Base-by-base conservation (phyloP, 2,329 filamentous ascomycete genomes). In the Diaporthe nobilis region DNA sequence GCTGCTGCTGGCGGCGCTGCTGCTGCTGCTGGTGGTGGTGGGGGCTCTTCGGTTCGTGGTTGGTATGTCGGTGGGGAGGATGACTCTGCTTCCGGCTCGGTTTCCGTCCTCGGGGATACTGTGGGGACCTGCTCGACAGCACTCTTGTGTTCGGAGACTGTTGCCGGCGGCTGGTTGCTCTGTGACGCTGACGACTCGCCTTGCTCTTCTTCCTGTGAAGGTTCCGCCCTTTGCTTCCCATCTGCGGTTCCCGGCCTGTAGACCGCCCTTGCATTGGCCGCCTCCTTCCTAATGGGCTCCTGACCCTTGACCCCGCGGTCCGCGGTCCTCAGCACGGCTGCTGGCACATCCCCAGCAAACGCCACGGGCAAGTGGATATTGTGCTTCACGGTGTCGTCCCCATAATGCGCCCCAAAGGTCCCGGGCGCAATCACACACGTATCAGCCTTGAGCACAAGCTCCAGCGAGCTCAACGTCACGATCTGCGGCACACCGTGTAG, bases 371-470 rank as follows among this genome's bases (percentile, higher is more conserved):
- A 1, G 4, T 34, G 8, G 37, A 73, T 20, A 13, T 44, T 7
- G 31, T 72, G 60, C n/a, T 70, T 72, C 1, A 72, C 28, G 7
- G 28, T 47, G 10, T 57, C 75, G 0, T 61, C 47, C 12, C 51
- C 58, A 8, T 4, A 7, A 28, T 73, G 75, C 20, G 75, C 37
- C 4, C n/a, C 20, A 6, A 75, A 76, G 0, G 53, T 73, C 8
- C 78, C 74, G 8, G 77, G 71, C 39, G 79, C 78, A 31, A 73
- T 53, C 22, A 80, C 74, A 9, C 20, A 39, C 10, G 78, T 80
- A 0, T 57, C 68, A 7, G 78, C 75, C 37, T 71, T 75, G 8
- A 82, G 34, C 15, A 75, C 65, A 1, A 82, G 55, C 17, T 75
- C 67, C 12, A 81, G 42, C 1, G 39, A 77, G 8, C 55, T 72